Evolutionary conservation across 169 alveolate genomes (phyloP).

Genomic region (Amoebophrya sp.): DNA sequence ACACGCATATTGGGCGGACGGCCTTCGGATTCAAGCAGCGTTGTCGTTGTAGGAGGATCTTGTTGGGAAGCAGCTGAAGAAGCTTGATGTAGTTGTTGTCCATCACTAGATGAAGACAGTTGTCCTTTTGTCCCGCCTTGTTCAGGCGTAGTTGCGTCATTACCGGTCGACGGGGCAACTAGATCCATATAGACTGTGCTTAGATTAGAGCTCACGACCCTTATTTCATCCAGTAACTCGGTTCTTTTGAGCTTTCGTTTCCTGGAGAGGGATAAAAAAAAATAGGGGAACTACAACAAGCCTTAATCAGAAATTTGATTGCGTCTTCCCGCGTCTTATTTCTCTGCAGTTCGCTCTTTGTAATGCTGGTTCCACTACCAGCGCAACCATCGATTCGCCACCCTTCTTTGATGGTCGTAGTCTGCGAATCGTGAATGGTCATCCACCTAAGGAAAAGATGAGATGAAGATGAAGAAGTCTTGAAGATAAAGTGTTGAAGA

Average conservation of each 20-base stretch:
- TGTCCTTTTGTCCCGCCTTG: too few relatives aligned
- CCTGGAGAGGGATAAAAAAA: neutral
- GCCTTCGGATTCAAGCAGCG: too few relatives aligned
- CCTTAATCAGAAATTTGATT: neutral
- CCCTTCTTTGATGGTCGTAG: neutral
- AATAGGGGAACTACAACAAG: too few relatives aligned
- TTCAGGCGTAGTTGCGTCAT: neutral
- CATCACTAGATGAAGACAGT: too few relatives aligned
- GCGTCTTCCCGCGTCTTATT: neutral
- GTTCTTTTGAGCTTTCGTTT: neutral
- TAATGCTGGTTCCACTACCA: neutral
- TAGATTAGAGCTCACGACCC: neutral
- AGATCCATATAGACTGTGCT: too few relatives aligned
- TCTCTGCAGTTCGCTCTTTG: neutral
- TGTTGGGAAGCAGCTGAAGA: too few relatives aligned
- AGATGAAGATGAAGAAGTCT: too few relatives aligned
- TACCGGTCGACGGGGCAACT: neutral
- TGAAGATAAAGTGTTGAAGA: too few relatives aligned
- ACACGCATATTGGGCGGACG: too few relatives aligned
- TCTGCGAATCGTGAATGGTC: neutral
- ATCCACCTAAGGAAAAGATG: neutral
- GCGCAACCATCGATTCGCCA: constrained; percentile 15
- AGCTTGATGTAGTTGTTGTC: too few relatives aligned
- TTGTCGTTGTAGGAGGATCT: too few relatives aligned
- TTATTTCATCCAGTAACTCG: neutral